Conservation (phyloP, 2,329 filamentous ascomycete species). For the Monascus ruber region DNA sequence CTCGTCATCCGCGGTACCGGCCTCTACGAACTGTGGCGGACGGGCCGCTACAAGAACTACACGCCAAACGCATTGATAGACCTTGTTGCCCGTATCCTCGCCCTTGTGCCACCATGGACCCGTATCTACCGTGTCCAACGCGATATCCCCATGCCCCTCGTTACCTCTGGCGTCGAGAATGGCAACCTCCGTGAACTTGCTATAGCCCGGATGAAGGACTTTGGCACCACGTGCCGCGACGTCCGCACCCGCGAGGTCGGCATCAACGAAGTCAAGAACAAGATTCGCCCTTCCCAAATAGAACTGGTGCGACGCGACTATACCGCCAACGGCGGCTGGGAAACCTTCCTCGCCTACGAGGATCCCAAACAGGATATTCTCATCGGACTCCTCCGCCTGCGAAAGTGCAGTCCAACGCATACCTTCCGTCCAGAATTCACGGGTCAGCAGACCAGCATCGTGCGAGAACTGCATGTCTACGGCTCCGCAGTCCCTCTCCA, state of each 20-base stretch:
- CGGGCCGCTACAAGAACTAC: constrained; percentile 95
- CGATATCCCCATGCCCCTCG: constrained; percentile 98
- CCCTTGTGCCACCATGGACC: constrained; percentile 92
- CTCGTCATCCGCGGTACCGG: constrained; percentile 94
- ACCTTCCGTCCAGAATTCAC: constrained; percentile 83
- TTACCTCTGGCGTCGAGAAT: constrained; percentile 97
- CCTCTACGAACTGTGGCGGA: constrained; percentile 94
- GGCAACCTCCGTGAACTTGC: constrained; percentile 90
- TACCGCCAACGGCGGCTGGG: constrained; percentile 90
- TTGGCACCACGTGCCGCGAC: constrained; percentile 91
- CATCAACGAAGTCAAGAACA: constrained; percentile 98
- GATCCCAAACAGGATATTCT: constrained; percentile 98
- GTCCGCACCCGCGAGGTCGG: constrained; percentile 94
- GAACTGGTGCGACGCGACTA: constrained; percentile 93
- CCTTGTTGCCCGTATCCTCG: constrained; percentile 89
- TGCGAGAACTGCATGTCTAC: constrained; percentile 92
- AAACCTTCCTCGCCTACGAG: constrained; percentile 95
- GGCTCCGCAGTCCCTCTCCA: constrained; percentile 96
- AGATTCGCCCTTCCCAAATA: constrained; percentile 91
- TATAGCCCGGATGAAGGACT: constrained; percentile 96
- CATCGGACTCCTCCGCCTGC: constrained; percentile 75
- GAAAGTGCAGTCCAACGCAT: constrained; percentile 84
- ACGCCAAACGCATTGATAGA: constrained; percentile 95
- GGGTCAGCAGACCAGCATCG: constrained; percentile 78
- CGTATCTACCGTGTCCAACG: constrained; percentile 96